phyloP scores from a whole-genome alignment of 2,329 filamentous ascomycete genomes.

The Aspergillus uvarum region DNA sequence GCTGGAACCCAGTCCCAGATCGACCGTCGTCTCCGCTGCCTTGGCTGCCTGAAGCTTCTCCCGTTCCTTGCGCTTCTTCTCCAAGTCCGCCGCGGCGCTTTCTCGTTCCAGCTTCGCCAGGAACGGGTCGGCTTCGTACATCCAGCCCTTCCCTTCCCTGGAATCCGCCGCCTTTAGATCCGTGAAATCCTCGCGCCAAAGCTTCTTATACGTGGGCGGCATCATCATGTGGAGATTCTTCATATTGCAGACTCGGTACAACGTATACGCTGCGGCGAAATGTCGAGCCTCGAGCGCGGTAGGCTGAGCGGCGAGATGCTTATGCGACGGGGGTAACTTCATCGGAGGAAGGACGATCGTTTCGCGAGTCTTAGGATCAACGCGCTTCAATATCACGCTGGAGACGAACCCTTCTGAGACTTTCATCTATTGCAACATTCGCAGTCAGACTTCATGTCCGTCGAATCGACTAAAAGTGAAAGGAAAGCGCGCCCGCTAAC shows the following conservation, averaged over 20 bases:
- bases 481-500: no score
- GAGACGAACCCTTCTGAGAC: slow-evolving; percentile 73
- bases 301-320: slow-evolving; percentile 71
- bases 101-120: slow-evolving; percentile 75
- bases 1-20: slow-evolving; percentile 46
- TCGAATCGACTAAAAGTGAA: no score
- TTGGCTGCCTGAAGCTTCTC: slow-evolving; percentile 57
- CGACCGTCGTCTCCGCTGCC: slow-evolving; percentile 66
- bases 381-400: slow-evolving; percentile 71
- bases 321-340: slow-evolving; percentile 73
- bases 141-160: slow-evolving; percentile 74
- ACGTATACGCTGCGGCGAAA: slow-evolving; percentile 85
- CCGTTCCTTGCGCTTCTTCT: slow-evolving; percentile 75
- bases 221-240: slow-evolving; percentile 94
- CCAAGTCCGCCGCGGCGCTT: slow-evolving; percentile 69
- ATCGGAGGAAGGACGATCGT: slow-evolving; percentile 74
- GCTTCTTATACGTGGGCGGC: slow-evolving; percentile 80
- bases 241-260: slow-evolving; percentile 92
- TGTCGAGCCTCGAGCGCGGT: slow-evolving; percentile 89
- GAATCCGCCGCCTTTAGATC: slow-evolving; percentile 78
- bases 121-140: slow-evolving; percentile 96
- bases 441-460: no score
- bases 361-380: slow-evolving; percentile 80
- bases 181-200: slow-evolving; percentile 88
- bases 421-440: slow-evolving; percentile 52